Base-by-base conservation (phyloP, 306 rosid species). In the Cucumis cinereus region DNA sequence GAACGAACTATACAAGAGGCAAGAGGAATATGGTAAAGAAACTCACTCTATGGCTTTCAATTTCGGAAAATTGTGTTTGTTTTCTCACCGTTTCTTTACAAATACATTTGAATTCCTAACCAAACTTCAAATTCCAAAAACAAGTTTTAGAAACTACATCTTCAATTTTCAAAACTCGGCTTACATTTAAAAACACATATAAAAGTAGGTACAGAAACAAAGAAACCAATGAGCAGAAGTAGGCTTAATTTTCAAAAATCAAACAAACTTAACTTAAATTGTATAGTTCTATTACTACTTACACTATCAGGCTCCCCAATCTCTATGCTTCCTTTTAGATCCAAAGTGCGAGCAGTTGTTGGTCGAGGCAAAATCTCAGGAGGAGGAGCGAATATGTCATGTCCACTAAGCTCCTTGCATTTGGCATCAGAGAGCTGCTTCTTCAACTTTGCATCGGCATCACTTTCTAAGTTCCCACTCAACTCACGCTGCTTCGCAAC, bases 401-500 rank as follows among this genome's bases (percentile, higher is more conserved):
- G 95, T 45, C 99, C 99, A 59, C 87, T 83, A 17, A 94, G 97
- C 85, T 94, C 99, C 84, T 86, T 92, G 92, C 87, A 94, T 83
- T 94, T 94, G 4, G 99, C 90, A 77, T 90, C 91, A 56, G 97
- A 94, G 77, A 92, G 93, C 87, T 88, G 99, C 84, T 90, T 91
- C 86, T 86, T 83, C 89, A 93, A 50, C 59, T 28, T 83, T 17
- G 87, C 86, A 58, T 94, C 97, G 24, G 89, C 79, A 30, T 94
- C 99, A 74, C 89, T 92, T 77, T 87, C 97, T 82, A 94, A 81
- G 67, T 92, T 94, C 79, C 99, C 99, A 19, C 95, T 92, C 40
- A 94, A 87, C 83, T 94, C 99, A 5, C 99, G 99, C 83, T 90
- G 97, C 90, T 94, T 94, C 59, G 99, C 99, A 61, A 90, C 96